A percentile compares a stretch with the other conserved stretches of the same genome.
Conservation (phyloP, 768 basidiomycete species). For the Dentipellis sp. region DNA sequence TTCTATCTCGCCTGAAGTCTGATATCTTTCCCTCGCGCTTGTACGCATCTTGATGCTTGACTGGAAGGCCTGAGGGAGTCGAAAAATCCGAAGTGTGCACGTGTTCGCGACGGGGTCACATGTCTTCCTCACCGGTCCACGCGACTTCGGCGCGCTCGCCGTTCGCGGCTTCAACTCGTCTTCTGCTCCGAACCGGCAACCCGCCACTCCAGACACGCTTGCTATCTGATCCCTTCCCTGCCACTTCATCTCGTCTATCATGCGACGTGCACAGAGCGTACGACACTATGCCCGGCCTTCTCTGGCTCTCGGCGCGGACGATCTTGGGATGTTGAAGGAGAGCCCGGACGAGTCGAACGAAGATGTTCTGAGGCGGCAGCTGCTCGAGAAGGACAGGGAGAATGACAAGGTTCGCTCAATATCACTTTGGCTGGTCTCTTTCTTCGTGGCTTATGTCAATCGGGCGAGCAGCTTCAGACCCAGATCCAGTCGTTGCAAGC, state of each 20-base stretch:
- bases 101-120: background rate
- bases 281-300: slow-evolving; percentile 10
- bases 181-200: background rate
- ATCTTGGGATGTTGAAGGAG: slow-evolving; percentile 12
- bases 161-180: background rate
- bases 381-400: slow-evolving; percentile 14
- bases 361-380: slow-evolving; percentile 9
- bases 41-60: too few species aligned
- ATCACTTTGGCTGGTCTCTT: too few species aligned
- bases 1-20: too few species aligned
- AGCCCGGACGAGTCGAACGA: slow-evolving; percentile 8
- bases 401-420: slow-evolving; percentile 7
- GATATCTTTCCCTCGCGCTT: too few species aligned
- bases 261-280: slow-evolving; percentile 14
- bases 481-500: slow-evolving; percentile 56
- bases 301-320: slow-evolving; percentile 3
- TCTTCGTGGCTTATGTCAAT: too few species aligned
- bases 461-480: slow-evolving; percentile 40
- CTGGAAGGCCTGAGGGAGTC: too few species aligned
- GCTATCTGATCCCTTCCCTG: background rate
- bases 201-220: background rate
- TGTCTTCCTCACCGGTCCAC: background rate
- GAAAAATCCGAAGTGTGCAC: too few species aligned
- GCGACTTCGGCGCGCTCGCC: background rate
- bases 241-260: background rate